phyloP scores from a whole-genome alignment of 371 early-diverging fungal genomes.

The Mortierella sp. region DNA sequence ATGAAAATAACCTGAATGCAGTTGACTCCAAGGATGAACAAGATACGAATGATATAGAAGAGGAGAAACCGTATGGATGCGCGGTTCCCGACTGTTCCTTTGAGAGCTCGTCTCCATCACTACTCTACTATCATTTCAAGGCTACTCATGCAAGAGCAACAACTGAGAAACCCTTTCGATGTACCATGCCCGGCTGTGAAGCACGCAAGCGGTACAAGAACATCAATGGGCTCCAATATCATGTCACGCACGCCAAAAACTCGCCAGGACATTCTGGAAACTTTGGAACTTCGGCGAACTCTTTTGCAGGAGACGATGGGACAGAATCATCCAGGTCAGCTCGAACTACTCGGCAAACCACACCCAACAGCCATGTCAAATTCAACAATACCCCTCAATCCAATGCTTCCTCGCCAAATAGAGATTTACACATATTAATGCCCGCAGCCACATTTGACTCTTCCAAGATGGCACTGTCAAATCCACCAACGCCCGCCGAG shows the following conservation, averaged over 20 bases:
- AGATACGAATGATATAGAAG: constrained; percentile 42
- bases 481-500: constrained; percentile 46
- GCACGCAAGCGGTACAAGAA: constrained; percentile 92
- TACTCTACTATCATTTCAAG: constrained; percentile 78
- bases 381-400: constrained; percentile 3
- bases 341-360: not conserved
- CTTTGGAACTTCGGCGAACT: not conserved
- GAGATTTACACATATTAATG: constrained; percentile 15
- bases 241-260: constrained; percentile 84
- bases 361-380: not conserved
- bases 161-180: constrained; percentile 77
- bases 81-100: constrained; percentile 71
- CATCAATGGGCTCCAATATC: constrained; percentile 96
- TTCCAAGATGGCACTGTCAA: constrained; percentile 24
- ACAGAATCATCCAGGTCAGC: not conserved
- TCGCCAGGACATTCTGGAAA: constrained; percentile 60
- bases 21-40: constrained; percentile 23
- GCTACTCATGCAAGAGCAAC: constrained; percentile 62
- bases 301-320: not conserved
- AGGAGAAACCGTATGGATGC: constrained; percentile 77
- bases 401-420: constrained; percentile 12
- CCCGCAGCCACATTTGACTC: constrained; percentile 21
- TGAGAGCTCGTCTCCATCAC: constrained; percentile 68
- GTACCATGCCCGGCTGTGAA: constrained; percentile 84
- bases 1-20: constrained; percentile 2